A percentile compares a stretch with the other conserved stretches of the same genome.
Evolutionary conservation across 495 filamentous ascomycete species (phyloP).

Genomic region (Penicillium maclennaniae): DNA sequence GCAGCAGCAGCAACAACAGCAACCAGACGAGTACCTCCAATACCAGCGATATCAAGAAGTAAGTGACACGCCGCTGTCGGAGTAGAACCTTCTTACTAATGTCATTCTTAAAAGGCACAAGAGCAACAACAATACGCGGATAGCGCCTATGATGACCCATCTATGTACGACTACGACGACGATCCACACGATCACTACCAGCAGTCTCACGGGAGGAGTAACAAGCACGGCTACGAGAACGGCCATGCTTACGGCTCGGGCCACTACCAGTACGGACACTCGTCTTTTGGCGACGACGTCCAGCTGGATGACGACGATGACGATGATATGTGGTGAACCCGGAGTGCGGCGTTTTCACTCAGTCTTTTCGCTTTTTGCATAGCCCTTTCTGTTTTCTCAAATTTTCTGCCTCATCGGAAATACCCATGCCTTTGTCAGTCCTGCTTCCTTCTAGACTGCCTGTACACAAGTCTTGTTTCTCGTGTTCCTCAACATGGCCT

Average conservation of each 20-base stretch:
- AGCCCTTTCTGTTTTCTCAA: slow-evolving; percentile 13
- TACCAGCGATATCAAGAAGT: slow-evolving; percentile 67
- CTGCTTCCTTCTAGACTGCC: slow-evolving; percentile 19
- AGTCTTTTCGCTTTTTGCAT: slow-evolving; percentile 3
- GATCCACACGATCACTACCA: slow-evolving; percentile 50
- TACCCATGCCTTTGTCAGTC: slow-evolving; percentile 32
- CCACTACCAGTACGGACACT: slow-evolving; percentile 48
- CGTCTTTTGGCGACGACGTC: slow-evolving; percentile 48
- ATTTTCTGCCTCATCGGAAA: slow-evolving; percentile 28
- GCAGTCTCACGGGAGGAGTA: slow-evolving; percentile 49
- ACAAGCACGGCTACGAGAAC: slow-evolving; percentile 48
- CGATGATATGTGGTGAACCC: slow-evolving; percentile 54
- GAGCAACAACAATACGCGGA: slow-evolving; percentile 51
- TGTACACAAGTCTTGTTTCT: slow-evolving; percentile 28
- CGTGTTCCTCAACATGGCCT: slow-evolving; percentile 11
- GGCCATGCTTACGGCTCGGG: slow-evolving; percentile 42
- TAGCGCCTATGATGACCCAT: slow-evolving; percentile 53
- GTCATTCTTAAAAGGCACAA: slow-evolving; percentile 36
- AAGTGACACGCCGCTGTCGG: slow-evolving; percentile 18
- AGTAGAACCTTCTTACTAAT: slow-evolving; percentile 4
- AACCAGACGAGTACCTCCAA: slow-evolving; percentile 59
- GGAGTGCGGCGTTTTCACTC: slow-evolving; percentile 19
- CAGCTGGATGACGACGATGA: slow-evolving; percentile 50
- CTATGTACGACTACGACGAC: slow-evolving; percentile 56
- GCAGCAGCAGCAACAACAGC: slow-evolving; percentile 13